Percentiles rank a stretch among this genome's conserved stretches.
These are phyloP conservation scores for Rubroboletus satanas DNA, from an alignment of 768 basidiomycete species.

Conservation along the genomic window DNA sequence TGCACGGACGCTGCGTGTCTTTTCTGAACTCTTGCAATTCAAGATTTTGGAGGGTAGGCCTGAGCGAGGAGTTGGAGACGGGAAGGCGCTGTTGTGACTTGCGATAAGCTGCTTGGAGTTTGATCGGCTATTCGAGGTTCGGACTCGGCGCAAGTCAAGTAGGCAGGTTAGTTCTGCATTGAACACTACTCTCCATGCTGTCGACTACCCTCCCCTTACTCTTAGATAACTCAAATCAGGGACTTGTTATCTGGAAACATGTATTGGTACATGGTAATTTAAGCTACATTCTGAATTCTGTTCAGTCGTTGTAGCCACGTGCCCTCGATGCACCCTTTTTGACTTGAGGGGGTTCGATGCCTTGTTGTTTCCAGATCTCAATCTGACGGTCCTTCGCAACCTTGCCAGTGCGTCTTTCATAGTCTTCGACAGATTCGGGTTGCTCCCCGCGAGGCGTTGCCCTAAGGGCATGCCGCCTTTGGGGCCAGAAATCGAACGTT, in stretches of 20 bases:
- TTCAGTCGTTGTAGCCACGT: conserved; percentile 61
- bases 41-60: conserved; percentile 7
- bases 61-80: conserved; percentile 17
- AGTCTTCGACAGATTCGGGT: conserved; percentile 72
- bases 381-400: conserved; percentile 68
- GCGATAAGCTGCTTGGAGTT: conserved; percentile 22
- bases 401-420: conserved; percentile 60
- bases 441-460: conserved; percentile 80
- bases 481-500: conserved; percentile 80
- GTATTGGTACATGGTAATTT: conserved; percentile 7
- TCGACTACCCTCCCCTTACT: background rate
- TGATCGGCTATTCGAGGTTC: conserved; percentile 14
- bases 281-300: background rate
- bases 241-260: background rate
- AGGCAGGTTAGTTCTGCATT: conserved; percentile 3
- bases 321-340: conserved; percentile 34
- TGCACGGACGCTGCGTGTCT: conserved; percentile 14
- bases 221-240: background rate
- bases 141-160: background rate
- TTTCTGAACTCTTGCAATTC: conserved; percentile 11
- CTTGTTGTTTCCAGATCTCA: conserved; percentile 69
- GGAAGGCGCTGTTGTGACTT: conserved; percentile 16
- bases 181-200: background rate
- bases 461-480: conserved; percentile 71
- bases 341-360: conserved; percentile 40